A percentile compares a stretch with the other conserved stretches of the same genome.
phyloP scores from a whole-genome alignment of 805 yeast species.

The Kuraishia hungarica region DNA sequence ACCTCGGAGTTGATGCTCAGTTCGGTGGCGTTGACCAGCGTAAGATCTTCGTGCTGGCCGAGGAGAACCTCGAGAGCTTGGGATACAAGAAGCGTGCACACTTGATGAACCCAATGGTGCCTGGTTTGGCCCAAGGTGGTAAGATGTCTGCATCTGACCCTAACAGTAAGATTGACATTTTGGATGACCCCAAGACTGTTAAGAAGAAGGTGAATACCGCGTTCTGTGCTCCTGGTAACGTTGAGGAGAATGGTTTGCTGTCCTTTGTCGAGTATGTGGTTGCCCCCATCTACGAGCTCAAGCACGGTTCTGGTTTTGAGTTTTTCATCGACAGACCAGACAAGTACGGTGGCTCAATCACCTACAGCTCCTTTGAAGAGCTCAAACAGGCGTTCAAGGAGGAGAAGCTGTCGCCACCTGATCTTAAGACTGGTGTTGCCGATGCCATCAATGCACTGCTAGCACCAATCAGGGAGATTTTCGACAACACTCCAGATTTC shows the following conservation, averaged over 20 bases:
- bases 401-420: constrained; percentile 82
- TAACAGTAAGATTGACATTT: constrained; percentile 88
- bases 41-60: constrained; percentile 94
- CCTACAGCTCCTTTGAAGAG: constrained; percentile 57
- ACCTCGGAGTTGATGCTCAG: constrained; percentile 82
- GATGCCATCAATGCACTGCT: constrained; percentile 74
- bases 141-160: constrained; percentile 99
- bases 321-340: constrained; percentile 88
- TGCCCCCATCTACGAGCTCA: constrained; percentile 78
- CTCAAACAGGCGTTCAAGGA: constrained; percentile 65
- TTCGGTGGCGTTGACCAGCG: constrained; percentile 99
- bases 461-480: constrained; percentile 77
- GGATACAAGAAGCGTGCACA: constrained; percentile 98
- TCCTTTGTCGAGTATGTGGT: constrained; percentile 80
- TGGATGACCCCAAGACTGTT: constrained; percentile 83
- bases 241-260: constrained; percentile 84
- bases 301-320: constrained; percentile 50
- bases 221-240: constrained; percentile 90
- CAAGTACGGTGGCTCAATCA: constrained; percentile 90
- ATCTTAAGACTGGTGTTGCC: constrained; percentile 86
- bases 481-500: constrained; percentile 54
- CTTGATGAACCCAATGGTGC: constrained; percentile 98
- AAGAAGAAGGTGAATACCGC: constrained; percentile 90
- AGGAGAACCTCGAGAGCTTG: constrained; percentile 76
- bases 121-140: constrained; percentile 94